Percentiles rank a stretch among this genome's conserved stretches.
Conservation (phyloP, 192 early-diverging fungal genomes). For the Backusella tarrabulga region DNA sequence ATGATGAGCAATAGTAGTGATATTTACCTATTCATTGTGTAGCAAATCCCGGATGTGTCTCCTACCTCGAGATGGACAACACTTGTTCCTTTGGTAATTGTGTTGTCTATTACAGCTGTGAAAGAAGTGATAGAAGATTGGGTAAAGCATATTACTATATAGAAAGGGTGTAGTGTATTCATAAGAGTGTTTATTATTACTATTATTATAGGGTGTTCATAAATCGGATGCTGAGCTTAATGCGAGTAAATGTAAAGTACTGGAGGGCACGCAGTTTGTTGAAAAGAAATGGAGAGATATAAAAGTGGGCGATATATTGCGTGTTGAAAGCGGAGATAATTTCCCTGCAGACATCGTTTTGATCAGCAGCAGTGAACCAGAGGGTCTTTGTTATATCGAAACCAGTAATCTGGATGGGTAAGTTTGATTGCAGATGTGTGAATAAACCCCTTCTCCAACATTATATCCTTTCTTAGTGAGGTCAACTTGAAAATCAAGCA, state of each 20-base stretch:
- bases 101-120: slow-evolving; percentile 83
- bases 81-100: slow-evolving; percentile 78
- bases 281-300: slow-evolving; percentile 77
- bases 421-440: neutral
- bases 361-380: slow-evolving; percentile 88
- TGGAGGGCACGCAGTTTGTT: slow-evolving; percentile 65
- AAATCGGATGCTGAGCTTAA: slow-evolving; percentile 73
- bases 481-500: slow-evolving; percentile 98
- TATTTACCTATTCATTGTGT: neutral
- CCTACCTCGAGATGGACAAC: slow-evolving; percentile 91
- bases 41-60: slow-evolving; percentile 95
- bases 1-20: neutral
- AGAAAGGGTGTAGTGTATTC: neutral
- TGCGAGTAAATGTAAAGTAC: slow-evolving; percentile 59
- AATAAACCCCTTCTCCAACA: no score
- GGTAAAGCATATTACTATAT: slow-evolving; percentile 20
- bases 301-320: slow-evolving; percentile 89
- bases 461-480: slow-evolving; percentile 55
- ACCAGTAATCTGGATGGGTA: slow-evolving; percentile 96
- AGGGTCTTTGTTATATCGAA: slow-evolving; percentile 96
- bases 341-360: slow-evolving; percentile 93
- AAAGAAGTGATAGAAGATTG: slow-evolving; percentile 96
- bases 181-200: neutral
- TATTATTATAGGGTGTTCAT: slow-evolving; percentile 41
- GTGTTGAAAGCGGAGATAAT: slow-evolving; percentile 82